Evolutionary conservation across 257 asterid species (phyloP).

Genomic region (Jaltomata sinuosa): DNA sequence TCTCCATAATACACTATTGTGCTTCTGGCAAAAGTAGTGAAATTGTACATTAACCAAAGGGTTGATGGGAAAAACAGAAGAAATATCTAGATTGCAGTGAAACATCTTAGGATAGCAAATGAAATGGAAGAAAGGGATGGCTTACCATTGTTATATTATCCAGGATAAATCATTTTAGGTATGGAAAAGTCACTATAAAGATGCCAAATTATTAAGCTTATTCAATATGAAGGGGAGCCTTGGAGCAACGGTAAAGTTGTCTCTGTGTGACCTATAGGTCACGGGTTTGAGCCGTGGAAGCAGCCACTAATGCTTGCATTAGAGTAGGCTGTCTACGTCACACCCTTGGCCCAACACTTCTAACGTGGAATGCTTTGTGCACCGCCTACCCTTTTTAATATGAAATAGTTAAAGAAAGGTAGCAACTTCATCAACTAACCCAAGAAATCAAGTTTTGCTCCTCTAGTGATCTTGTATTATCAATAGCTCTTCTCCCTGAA

Average conservation of each 20-base stretch:
- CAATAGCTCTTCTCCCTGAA: conserved; percentile 39
- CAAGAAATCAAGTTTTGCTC: conserved; percentile 36
- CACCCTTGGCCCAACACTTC: no score
- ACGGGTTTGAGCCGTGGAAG: no score
- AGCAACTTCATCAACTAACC: conserved; percentile 16
- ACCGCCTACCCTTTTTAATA: no score
- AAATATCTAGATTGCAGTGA: neutral
- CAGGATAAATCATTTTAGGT: neutral
- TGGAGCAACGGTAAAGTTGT: no score
- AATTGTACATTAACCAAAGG: neutral
- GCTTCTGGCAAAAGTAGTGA: neutral
- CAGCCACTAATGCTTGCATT: no score
- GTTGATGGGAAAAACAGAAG: neutral
- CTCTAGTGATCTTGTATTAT: conserved; percentile 24
- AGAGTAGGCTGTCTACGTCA: no score
- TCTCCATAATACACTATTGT: neutral
- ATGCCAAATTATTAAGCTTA: neutral
- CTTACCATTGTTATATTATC: neutral
- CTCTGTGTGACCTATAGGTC: no score
- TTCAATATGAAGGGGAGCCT: neutral
- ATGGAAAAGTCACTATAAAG: neutral
- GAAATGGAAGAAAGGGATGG: neutral
- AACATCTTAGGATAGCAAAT: neutral
- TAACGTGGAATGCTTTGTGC: no score
- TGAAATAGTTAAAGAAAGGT: neutral